Base-by-base conservation (phyloP, 176 grass and related monocot species). In the Dactylis glomerata region DNA sequence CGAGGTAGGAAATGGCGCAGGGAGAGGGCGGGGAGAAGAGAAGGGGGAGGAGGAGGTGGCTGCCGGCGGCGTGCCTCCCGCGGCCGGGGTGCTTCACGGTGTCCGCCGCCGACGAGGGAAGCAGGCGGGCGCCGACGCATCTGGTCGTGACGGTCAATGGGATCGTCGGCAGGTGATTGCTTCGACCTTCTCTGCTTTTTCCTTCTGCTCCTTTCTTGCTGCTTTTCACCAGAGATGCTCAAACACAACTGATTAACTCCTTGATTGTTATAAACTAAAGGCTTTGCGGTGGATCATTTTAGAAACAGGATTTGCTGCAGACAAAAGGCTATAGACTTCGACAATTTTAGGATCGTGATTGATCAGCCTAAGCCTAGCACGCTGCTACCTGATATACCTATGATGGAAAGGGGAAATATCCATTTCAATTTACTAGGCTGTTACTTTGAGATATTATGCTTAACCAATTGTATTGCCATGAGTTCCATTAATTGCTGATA, bases 131-230 rank as follows among this genome's bases (percentile, higher is more conserved):
- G 58, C 95, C 92, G 5, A 76, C 87, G 55, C 95, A 98, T 90
- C 89, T 98, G 55, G 78, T 98, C 26, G 96, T 98, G 16, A 95
- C 80, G 41, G 93, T 98, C 68, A 95, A 95, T 83, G 96, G 96
- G 71, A 86, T 98, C 84, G 73, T 95, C 45, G 96, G 96, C 63
- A 94, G 96, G 96, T 98, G 81, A 75, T 83, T 85, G 9, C 33
- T 16, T 26, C 51, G 0, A 38, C 5, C 8, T 14, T 14, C 22
- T 27, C 7, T 81, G 11, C 26, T 85, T 41, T 42, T 58, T 24
- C n/a, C 6, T 19, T 27, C 31, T 9, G 62, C 5, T 45, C 34
- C 37, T 50, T 36, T 45, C 49, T 30, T 68, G 8, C 37, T 8
- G 37, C 56, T 46, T 62, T 78, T 72, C 38, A 24, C 23, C 8